Percentiles rank a stretch among this genome's conserved stretches.
These are phyloP conservation scores for Medicago lupulina DNA, from an alignment of 306 rosid species.

Conservation along the genomic window DNA sequence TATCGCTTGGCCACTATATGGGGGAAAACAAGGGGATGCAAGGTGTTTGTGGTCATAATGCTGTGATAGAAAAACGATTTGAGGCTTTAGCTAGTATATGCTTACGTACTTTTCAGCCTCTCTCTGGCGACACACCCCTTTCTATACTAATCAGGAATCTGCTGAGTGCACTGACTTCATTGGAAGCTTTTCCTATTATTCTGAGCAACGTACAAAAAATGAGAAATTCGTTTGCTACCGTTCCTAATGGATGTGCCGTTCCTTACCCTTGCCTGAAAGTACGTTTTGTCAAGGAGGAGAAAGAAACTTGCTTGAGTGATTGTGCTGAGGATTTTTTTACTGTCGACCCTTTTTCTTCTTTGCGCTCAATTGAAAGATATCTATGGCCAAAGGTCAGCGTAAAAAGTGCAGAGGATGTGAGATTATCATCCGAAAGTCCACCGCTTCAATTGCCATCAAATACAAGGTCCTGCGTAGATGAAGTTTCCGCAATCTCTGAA, in stretches of 20 bases:
- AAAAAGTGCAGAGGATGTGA: conserved; percentile 39
- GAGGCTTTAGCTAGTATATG: conserved; percentile 76
- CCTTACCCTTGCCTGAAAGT: conserved; percentile 77
- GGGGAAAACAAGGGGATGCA: conserved; percentile 49
- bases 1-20: conserved; percentile 69
- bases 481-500: conserved; percentile 42
- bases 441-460: conserved; percentile 53
- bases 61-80: conserved; percentile 73
- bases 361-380: conserved; percentile 74
- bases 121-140: conserved; percentile 59
- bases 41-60: conserved; percentile 43
- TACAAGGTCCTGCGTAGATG: conserved; percentile 56
- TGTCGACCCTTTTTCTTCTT: conserved; percentile 82
- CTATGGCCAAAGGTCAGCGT: conserved; percentile 75
- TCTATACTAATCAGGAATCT: conserved; percentile 65
- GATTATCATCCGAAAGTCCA: conserved; percentile 56
- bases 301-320: conserved; percentile 67
- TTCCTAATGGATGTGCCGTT: conserved; percentile 68
- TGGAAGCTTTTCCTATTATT: conserved; percentile 86
- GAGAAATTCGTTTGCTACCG: conserved; percentile 67
- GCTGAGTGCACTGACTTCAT: conserved; percentile 77
- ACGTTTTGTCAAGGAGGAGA: conserved; percentile 75
- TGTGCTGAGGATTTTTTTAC: conserved; percentile 62
- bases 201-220: conserved; percentile 64
- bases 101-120: conserved; percentile 53